A percentile compares a stretch with the other conserved stretches of the same genome.
Evolutionary conservation across 169 alveolate genomes (phyloP).

Genomic region (Eimeria mitis): DNA sequence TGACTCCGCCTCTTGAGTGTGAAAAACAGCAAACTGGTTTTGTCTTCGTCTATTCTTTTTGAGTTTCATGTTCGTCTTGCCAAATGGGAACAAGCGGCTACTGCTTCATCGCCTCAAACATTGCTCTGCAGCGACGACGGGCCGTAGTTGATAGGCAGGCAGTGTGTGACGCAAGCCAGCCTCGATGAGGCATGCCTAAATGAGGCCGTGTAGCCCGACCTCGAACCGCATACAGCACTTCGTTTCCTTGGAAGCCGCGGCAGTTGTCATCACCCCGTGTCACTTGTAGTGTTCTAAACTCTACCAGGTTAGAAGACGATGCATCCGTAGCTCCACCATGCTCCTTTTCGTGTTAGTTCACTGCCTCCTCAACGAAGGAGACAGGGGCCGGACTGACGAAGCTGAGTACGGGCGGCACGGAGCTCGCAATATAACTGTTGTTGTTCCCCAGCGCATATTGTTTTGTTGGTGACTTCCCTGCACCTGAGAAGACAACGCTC

Average conservation of each 20-base stretch:
- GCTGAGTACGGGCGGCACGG: neutral
- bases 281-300: neutral
- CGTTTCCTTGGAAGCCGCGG: neutral
- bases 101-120: neutral
- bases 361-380: neutral
- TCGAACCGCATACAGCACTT: neutral
- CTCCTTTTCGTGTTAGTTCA: neutral
- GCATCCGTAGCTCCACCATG: neutral
- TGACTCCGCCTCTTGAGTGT: neutral
- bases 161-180: neutral
- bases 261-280: neutral
- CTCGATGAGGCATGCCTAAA: neutral
- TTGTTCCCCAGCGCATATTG: neutral
- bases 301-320: neutral
- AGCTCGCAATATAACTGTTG: neutral
- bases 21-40: neutral
- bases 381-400: neutral
- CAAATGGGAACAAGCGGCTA: neutral
- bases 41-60: constrained; percentile 17
- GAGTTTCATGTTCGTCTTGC: neutral
- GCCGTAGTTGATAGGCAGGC: neutral
- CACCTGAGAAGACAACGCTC: neutral
- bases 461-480: neutral
- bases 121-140: neutral
- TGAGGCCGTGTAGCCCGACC: neutral